Conservation (phyloP, 495 filamentous ascomycete species). For the Hypoxylon lienhwacheense region DNA sequence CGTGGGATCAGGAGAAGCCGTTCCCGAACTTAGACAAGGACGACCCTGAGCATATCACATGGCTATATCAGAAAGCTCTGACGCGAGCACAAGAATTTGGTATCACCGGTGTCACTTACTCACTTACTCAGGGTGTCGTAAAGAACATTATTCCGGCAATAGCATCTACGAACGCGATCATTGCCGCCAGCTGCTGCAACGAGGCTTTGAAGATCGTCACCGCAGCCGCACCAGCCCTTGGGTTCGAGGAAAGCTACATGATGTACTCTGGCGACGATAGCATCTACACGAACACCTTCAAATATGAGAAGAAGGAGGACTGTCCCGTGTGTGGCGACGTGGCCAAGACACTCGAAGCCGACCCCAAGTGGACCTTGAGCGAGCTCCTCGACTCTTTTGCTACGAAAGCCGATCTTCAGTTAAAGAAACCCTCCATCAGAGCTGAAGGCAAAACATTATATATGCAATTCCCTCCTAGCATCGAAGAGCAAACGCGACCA, state of each 20-base stretch:
- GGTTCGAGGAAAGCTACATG: slow-evolving; percentile 83
- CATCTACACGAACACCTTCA: slow-evolving; percentile 96
- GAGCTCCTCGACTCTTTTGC: slow-evolving; percentile 86
- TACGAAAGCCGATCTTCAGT: slow-evolving; percentile 77
- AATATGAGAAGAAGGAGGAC: slow-evolving; percentile 86
- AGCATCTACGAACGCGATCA: slow-evolving; percentile 94
- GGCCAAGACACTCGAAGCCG: slow-evolving; percentile 69
- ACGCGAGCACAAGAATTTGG: slow-evolving; percentile 82
- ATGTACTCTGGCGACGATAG: slow-evolving; percentile 97
- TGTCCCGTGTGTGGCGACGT: slow-evolving; percentile 92
- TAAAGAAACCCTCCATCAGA: slow-evolving; percentile 88
- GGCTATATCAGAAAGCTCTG: slow-evolving; percentile 88
- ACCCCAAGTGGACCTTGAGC: slow-evolving; percentile 71
- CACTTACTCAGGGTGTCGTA: slow-evolving; percentile 95
- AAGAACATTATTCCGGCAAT: slow-evolving; percentile 99
- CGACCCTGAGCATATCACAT: slow-evolving; percentile 94
- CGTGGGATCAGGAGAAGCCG: slow-evolving; percentile 64
- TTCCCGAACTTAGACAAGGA: slow-evolving; percentile 83
- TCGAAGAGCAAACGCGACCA: slow-evolving; percentile 77
- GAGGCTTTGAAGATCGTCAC: slow-evolving; percentile 95
- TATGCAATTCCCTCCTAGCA: slow-evolving; percentile 76
- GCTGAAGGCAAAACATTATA: slow-evolving; percentile 84
- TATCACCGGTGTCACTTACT: slow-evolving; percentile 91
- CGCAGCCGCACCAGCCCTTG: slow-evolving; percentile 73
- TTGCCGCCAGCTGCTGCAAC: slow-evolving; percentile 93